Base-by-base conservation (phyloP, 169 alveolate genomes). In the Plasmodium cynomolgi region DNA sequence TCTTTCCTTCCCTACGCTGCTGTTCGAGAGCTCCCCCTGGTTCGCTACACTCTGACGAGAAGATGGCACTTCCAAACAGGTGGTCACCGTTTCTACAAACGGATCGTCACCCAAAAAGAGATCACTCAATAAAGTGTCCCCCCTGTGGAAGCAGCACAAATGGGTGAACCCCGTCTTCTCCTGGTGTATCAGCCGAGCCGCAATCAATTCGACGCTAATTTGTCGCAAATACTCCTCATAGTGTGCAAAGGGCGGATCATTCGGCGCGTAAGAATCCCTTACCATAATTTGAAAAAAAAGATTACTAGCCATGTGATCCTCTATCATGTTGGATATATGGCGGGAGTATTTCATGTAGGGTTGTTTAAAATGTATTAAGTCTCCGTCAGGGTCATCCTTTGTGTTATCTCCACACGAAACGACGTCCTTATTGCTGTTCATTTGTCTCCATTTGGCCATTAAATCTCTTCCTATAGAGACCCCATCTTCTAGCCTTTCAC, bases 341-440 rank as follows among this genome's bases (percentile, higher is more conserved):
- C 68, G 26, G 2, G 80, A 20, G 68, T 77, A 86, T 75, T 86
- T 86, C 86, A 86, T 86, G 37, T 86, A 86, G 62, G 82, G 29
- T 56, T 86, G 88, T 54, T 47, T 79, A 29, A 86, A 86, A 77
- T 86, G 44, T 86, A 86, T 50, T 58, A 83, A 31, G 58, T 47
- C 34, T 34, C 41, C 58, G 5, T 31, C 71, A 1, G 79, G 39
- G 33, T 29, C 47, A 68, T 77, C 75, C 81, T 62, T 33, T 68
- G 26, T 83, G 7, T 58, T 13, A 34, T 83, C 41, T 56, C 44
- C 31, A 37, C 17, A 44, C 68, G 39, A 20, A 23, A 26, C 8
- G 13, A 34, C 20, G 17, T 68, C n/a, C n/a, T 1, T 23, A 68
- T 11, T 68, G 31, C 6, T 68, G 6, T 11, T 68, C 77, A 68